Conservation (phyloP, 257 asterid species). For the Solanum lignicaule region DNA sequence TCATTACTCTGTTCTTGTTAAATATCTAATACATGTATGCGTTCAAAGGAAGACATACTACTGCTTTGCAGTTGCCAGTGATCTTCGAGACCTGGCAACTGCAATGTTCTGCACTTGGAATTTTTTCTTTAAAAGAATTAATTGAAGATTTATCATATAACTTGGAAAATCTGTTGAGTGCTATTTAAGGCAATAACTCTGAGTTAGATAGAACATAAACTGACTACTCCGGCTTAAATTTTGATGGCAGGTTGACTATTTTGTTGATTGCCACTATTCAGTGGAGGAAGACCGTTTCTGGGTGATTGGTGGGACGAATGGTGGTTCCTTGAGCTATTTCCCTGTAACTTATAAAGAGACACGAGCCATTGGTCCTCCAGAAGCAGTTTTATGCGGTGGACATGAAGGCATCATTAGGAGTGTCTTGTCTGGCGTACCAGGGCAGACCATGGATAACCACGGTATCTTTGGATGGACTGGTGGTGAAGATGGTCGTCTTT, state of each 20-base stretch:
- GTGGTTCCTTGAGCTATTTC: slow-evolving; percentile 72
- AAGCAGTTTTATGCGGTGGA: slow-evolving; percentile 75
- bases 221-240: background rate
- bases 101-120: background rate
- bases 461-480: slow-evolving; percentile 87
- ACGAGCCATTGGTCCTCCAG: slow-evolving; percentile 42
- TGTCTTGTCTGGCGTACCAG: slow-evolving; percentile 35
- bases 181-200: background rate
- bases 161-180: background rate
- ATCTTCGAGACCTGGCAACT: background rate
- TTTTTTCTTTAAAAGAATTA: background rate
- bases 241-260: slow-evolving; percentile 63
- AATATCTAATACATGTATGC: background rate
- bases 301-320: slow-evolving; percentile 74
- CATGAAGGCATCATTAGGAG: slow-evolving; percentile 71
- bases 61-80: background rate
- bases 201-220: background rate
- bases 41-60: background rate
- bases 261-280: slow-evolving; percentile 80
- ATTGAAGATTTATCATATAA: background rate
- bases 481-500: slow-evolving; percentile 88
- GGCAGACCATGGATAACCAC: slow-evolving; percentile 15
- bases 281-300: slow-evolving; percentile 57
- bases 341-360: slow-evolving; percentile 33
- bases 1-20: background rate